These are phyloP conservation scores for Phytophthora capsici DNA, from an alignment of 352 stramenopile genomes.

Conservation along the genomic window DNA sequence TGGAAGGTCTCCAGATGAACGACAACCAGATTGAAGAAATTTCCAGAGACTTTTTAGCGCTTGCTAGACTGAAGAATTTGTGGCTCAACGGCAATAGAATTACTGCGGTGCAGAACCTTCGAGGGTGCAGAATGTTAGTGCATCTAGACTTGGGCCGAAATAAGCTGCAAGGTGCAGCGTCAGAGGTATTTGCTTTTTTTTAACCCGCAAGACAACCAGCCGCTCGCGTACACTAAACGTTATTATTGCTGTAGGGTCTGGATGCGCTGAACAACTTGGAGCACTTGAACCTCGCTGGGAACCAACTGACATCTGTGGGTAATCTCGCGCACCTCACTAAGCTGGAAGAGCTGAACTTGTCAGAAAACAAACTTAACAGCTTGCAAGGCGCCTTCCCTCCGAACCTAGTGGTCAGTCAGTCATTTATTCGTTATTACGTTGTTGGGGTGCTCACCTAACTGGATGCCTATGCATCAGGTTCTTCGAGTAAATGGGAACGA, in stretches of 20 bases:
- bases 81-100: constrained; percentile 78
- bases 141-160: constrained; percentile 79
- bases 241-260: constrained; percentile 44
- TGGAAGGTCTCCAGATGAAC: constrained; percentile 73
- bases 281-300: constrained; percentile 70
- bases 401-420: constrained; percentile 47
- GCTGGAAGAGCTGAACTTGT: constrained; percentile 75
- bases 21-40: constrained; percentile 78
- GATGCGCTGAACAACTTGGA: constrained; percentile 61
- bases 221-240: too few species aligned
- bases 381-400: constrained; percentile 60
- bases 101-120: constrained; percentile 52
- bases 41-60: constrained; percentile 58
- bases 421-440: neutral
- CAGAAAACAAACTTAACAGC: constrained; percentile 59
- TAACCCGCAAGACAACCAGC: too few species aligned
- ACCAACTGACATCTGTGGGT: constrained; percentile 58
- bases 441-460: neutral
- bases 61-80: constrained; percentile 75
- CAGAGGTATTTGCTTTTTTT: constrained; percentile 41
- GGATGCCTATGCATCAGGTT: constrained; percentile 29
- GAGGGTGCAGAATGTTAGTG: constrained; percentile 58
- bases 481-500: constrained; percentile 62
- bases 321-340: constrained; percentile 72
- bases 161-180: constrained; percentile 42